Conservation (phyloP, 2,329 filamentous ascomycete genomes). For the Aspergillaceae sp. region DNA sequence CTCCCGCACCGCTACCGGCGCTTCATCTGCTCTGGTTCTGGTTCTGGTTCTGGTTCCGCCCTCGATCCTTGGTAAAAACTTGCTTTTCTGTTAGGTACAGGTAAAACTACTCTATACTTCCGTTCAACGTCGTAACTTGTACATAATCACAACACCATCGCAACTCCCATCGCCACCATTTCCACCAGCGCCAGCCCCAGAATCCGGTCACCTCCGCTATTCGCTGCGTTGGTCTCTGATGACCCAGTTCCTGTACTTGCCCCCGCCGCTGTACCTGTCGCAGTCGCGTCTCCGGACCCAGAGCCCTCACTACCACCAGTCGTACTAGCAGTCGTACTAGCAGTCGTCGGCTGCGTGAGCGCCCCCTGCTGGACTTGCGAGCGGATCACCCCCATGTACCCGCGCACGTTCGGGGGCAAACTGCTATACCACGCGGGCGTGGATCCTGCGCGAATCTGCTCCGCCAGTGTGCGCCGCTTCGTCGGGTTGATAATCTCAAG, state of each 20-base stretch:
- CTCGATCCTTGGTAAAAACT: too few species aligned
- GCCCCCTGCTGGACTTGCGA: slow-evolving; percentile 20
- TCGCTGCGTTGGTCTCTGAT: neutral
- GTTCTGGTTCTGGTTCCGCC: too few species aligned
- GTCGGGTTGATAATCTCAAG: slow-evolving; percentile 21
- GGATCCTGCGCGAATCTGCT: slow-evolving; percentile 22
- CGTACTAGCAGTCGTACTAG: slow-evolving; percentile 11
- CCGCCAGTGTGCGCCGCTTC: slow-evolving; percentile 22
- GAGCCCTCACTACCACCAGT: slow-evolving; percentile 5
- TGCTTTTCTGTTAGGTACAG: too few species aligned
- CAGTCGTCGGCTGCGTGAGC: slow-evolving; percentile 8
- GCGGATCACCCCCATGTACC: slow-evolving; percentile 23
- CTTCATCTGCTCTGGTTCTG: too few species aligned
- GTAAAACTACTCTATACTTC: too few species aligned
- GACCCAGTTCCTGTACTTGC: neutral
- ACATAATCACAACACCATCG: slow-evolving; percentile 12
- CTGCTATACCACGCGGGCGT: slow-evolving; percentile 25
- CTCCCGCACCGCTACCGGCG: too few species aligned
- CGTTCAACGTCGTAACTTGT: too few species aligned
- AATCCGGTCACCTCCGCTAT: neutral
- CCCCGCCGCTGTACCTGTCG: slow-evolving; percentile 10
- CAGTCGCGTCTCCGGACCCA: slow-evolving; percentile 8
- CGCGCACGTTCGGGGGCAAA: slow-evolving; percentile 24
- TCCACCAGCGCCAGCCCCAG: slow-evolving; percentile 12
- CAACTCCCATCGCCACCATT: slow-evolving; percentile 16